These are phyloP conservation scores for Lentinula boryana DNA, from an alignment of 768 basidiomycete genomes.

Conservation along the genomic window DNA sequence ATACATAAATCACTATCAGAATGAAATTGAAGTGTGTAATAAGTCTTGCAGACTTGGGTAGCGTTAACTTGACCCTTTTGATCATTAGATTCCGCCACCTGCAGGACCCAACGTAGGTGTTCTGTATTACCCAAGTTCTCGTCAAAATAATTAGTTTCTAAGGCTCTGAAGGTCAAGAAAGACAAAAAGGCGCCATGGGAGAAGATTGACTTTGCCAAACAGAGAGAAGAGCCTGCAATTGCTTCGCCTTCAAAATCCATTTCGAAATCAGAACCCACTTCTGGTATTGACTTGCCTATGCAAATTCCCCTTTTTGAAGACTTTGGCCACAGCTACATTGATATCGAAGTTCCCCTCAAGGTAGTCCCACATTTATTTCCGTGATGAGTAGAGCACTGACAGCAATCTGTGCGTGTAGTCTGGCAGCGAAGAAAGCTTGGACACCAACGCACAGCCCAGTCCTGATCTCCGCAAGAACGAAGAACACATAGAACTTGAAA, in stretches of 20 bases:
- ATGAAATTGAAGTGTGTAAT: neutral
- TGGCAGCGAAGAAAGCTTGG: neutral
- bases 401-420: neutral
- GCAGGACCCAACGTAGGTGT: neutral
- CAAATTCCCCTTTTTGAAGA: constrained; percentile 7
- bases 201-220: constrained; percentile 13
- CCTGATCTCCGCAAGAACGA: neutral
- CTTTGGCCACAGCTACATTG: neutral
- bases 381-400: neutral
- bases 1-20: neutral
- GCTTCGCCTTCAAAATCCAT: constrained; percentile 11
- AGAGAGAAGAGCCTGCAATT: neutral
- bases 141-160: neutral
- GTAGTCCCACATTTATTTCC: neutral
- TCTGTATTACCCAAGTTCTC: neutral
- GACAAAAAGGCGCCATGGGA: constrained; percentile 26
- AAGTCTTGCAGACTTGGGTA: neutral
- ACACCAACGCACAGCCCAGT: neutral
- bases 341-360: neutral
- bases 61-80: neutral
- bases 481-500: neutral
- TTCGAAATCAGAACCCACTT: neutral
- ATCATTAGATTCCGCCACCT: neutral
- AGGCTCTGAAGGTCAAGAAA: constrained; percentile 14
- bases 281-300: neutral